Evolutionary conservation across 1,284 basidiomycete genomes (phyloP), one percentile per base, ranked within the genome.

Genomic region (Vanrija sp.): DNA sequence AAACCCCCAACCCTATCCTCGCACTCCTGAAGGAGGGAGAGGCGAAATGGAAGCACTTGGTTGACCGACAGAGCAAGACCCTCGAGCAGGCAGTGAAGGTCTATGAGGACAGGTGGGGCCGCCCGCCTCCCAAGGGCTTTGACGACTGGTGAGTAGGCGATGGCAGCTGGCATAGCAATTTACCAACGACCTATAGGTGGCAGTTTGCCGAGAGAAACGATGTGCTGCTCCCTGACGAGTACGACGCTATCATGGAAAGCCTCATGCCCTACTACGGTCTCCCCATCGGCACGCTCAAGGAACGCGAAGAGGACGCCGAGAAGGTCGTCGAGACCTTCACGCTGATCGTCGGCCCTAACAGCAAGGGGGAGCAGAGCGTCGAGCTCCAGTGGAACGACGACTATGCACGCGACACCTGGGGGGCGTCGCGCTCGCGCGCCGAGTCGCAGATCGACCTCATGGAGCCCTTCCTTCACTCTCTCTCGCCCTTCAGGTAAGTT

Each of bases 311-410:
- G 8, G 74, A 75, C 47, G 65, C 68, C 3, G 77, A 78, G 58
- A 68, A 61, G 43, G 66, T 75, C 15, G 59, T 63, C n/a, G 77
- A 78, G 55, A 78, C 77, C 0, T 78, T 74, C 57, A 77, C 77
- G 9, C 60, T 78, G 29, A 70, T 78, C 40, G 66, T 77, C 16
- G 19, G n/a, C 3, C 66, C 72, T 49, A 68, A 75, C 47, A 72
- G 73, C 29, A 75, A 74, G 52, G 34, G 34, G 2, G 40, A 42
- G n/a, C n/a, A 42, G 40, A 19, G n/a, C n/a, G 73, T 77, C 10
- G 76, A 75, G 58, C 59, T 77, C 15, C 71, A 77, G 57, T 78
- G 77, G 77, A 78, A 78, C 64, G 77, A 78, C 62, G 65, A 75
- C 43, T 77, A 78, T 50, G 72, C 74, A 6, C 60, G 75, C 45